Conservation (phyloP, 2,329 filamentous ascomycete genomes). For the Elsinoe perseae region DNA sequence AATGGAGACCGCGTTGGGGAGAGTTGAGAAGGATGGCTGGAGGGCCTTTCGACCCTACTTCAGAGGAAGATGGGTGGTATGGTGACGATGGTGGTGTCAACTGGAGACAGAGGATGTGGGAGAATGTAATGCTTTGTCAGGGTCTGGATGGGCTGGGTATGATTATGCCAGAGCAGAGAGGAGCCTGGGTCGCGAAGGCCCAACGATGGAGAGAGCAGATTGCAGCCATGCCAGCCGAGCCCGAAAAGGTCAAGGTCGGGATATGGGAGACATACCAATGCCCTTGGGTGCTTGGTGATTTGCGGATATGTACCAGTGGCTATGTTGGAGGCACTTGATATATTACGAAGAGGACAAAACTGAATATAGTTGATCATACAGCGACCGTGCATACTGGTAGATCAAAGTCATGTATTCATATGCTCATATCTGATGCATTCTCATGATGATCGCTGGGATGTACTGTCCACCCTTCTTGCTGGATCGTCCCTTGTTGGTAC, state of each 20-base stretch:
- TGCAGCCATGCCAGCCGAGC: slow-evolving; percentile 19
- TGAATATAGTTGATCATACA: too few relatives aligned
- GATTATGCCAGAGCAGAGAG: slow-evolving; percentile 17
- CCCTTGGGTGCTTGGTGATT: slow-evolving; percentile 20
- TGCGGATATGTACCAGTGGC: slow-evolving; percentile 19
- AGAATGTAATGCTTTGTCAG: slow-evolving; percentile 25
- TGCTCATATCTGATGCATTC: background rate
- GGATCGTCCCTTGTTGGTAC: too few relatives aligned
- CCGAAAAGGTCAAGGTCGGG: slow-evolving; percentile 17
- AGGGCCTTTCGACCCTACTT: slow-evolving; percentile 19
- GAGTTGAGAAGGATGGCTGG: slow-evolving; percentile 18
- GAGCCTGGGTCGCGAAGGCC: slow-evolving; percentile 20
- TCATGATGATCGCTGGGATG: background rate
- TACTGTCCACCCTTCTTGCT: background rate
- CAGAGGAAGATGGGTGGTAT: slow-evolving; percentile 17
- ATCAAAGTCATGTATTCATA: too few relatives aligned
- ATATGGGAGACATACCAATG: slow-evolving; percentile 19
- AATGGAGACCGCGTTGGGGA: slow-evolving; percentile 27
- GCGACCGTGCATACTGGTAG: too few relatives aligned
- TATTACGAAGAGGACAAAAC: background rate
- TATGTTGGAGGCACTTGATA: slow-evolving; percentile 18
- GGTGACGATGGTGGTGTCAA: slow-evolving; percentile 9
- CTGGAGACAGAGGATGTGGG: slow-evolving; percentile 25
- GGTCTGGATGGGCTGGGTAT: slow-evolving; percentile 28
- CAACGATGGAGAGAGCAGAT: slow-evolving; percentile 20